phyloP scores from a whole-genome alignment of 805 yeast genomes.

The Saturnispora zaruensis region DNA sequence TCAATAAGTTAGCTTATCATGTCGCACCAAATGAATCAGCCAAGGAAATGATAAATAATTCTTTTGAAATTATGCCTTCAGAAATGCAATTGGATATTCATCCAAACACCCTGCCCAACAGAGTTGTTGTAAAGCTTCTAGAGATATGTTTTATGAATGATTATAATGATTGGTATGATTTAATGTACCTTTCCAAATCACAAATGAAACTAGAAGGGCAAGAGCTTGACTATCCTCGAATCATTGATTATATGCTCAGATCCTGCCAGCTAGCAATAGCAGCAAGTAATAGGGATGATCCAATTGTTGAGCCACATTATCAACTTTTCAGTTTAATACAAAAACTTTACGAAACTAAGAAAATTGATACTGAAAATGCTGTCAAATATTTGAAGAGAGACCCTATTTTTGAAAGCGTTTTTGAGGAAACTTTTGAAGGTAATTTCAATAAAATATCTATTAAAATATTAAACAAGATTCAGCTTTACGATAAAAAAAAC shows the following conservation, averaged over 20 bases:
- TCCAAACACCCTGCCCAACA: slow-evolving; percentile 10
- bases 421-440: neutral
- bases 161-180: slow-evolving; percentile 51
- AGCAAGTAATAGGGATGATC: slow-evolving; percentile 38
- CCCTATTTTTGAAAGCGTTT: slow-evolving; percentile 19
- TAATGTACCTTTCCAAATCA: slow-evolving; percentile 50
- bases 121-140: slow-evolving; percentile 25
- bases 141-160: slow-evolving; percentile 35
- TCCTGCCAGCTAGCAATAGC: slow-evolving; percentile 37
- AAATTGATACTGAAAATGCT: slow-evolving; percentile 33
- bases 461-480: slow-evolving; percentile 38
- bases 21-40: slow-evolving; percentile 18
- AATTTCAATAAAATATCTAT: slow-evolving; percentile 36
- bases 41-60: neutral
- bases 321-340: slow-evolving; percentile 46
- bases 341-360: slow-evolving; percentile 40
- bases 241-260: slow-evolving; percentile 35
- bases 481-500: slow-evolving; percentile 61
- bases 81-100: neutral
- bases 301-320: slow-evolving; percentile 73
- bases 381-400: slow-evolving; percentile 33
- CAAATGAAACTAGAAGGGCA: slow-evolving; percentile 39
- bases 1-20: slow-evolving; percentile 52
- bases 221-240: slow-evolving; percentile 15
- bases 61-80: slow-evolving; percentile 3